Percentiles rank a stretch among this genome's conserved stretches.
phyloP scores from a whole-genome alignment of 1,284 basidiomycete species.

The Cystodermella granulosa region DNA sequence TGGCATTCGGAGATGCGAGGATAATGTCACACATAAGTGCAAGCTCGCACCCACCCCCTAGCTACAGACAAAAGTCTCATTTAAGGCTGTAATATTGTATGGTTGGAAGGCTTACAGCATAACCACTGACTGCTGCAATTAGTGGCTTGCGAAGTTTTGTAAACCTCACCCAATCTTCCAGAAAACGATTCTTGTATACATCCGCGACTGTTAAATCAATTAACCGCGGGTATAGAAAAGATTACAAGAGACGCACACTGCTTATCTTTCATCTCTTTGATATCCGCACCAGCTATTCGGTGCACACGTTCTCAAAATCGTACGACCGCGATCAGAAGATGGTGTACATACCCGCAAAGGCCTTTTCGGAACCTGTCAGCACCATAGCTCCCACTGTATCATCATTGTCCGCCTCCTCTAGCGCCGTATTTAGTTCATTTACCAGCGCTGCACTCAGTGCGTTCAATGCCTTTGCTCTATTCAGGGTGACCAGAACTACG shows the following conservation, averaged over 20 bases:
- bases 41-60: conserved; percentile 95
- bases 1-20: conserved; percentile 87
- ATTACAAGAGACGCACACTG: conserved; percentile 55
- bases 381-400: conserved; percentile 78
- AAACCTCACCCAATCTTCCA: conserved; percentile 83
- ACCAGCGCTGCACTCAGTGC: conserved; percentile 82
- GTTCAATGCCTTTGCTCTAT: conserved; percentile 94
- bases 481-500: conserved; percentile 87
- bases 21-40: conserved; percentile 97
- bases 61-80: conserved; percentile 49
- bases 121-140: conserved; percentile 94
- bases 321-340: background rate
- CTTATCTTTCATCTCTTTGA: conserved; percentile 93
- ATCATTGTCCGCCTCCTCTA: conserved; percentile 71
- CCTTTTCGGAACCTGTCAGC: conserved; percentile 87
- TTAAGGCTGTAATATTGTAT: too few relatives aligned
- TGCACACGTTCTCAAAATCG: background rate
- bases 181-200: conserved; percentile 84
- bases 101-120: conserved; percentile 84
- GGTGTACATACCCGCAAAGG: conserved; percentile 73
- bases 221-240: background rate
- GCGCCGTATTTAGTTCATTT: conserved; percentile 70
- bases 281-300: conserved; percentile 73
- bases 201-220: conserved; percentile 57
- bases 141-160: conserved; percentile 83